These are phyloP conservation scores for Xylaria curta DNA, from an alignment of 495 filamentous ascomycete species.

Conservation along the genomic window DNA sequence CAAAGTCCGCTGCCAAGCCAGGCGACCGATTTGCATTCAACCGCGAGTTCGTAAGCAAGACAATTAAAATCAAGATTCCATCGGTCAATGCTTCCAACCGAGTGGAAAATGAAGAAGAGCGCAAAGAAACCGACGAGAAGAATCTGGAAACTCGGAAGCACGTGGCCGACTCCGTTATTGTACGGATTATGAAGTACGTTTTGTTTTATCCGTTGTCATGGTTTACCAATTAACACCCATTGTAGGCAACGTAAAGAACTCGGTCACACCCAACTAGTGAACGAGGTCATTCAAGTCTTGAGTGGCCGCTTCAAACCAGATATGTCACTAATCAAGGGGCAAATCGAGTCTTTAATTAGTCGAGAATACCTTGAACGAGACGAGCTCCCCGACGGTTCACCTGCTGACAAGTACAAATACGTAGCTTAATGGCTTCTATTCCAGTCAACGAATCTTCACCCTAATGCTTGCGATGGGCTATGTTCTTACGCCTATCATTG, in stretches of 20 bases:
- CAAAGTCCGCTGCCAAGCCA: conserved; percentile 73
- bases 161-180: conserved; percentile 86
- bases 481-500: conserved; percentile 10
- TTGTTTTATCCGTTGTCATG: conserved; percentile 14
- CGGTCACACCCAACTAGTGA: conserved; percentile 78
- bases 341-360: conserved; percentile 91
- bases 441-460: neutral
- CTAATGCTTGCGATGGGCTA: conserved; percentile 12
- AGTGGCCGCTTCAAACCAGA: conserved; percentile 85
- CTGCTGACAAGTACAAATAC: conserved; percentile 40
- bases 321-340: conserved; percentile 86
- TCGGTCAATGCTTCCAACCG: conserved; percentile 78
- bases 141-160: conserved; percentile 79
- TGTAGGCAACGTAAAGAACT: conserved; percentile 87
- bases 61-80: conserved; percentile 78
- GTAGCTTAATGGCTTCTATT: conserved; percentile 30
- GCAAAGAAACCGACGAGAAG: conserved; percentile 85
- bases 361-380: conserved; percentile 93
- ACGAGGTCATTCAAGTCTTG: conserved; percentile 84
- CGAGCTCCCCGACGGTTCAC: conserved; percentile 49
- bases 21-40: conserved; percentile 89
- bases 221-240: conserved; percentile 6
- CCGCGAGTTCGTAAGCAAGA: conserved; percentile 77
- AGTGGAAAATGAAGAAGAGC: conserved; percentile 83
- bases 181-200: conserved; percentile 94